Evolutionary conservation across 1,139 yeast genomes (phyloP).

Genomic region (Debaryomyces psychrophilus): DNA sequence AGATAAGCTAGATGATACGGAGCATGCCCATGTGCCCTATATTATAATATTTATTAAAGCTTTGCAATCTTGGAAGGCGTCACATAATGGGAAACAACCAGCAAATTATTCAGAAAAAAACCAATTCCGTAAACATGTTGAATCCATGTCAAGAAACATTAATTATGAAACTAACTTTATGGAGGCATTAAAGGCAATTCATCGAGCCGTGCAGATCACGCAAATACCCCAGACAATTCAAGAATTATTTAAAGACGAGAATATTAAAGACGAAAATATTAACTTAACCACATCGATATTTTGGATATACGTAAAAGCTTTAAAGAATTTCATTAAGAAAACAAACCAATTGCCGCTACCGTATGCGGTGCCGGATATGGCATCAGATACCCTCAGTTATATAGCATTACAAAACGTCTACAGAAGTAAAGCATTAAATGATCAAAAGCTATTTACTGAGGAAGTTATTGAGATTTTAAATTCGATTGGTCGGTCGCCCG

Average conservation of each 20-base stretch:
- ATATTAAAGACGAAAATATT: slow-evolving; percentile 21
- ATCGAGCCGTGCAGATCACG: slow-evolving; percentile 50
- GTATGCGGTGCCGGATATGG: slow-evolving; percentile 89
- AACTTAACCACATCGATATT: slow-evolving; percentile 39
- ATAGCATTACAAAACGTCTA: slow-evolving; percentile 61
- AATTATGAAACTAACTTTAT: slow-evolving; percentile 61
- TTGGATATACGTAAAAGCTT: slow-evolving; percentile 64
- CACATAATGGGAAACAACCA: slow-evolving; percentile 43
- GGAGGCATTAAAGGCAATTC: slow-evolving; percentile 66
- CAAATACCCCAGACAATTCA: slow-evolving; percentile 42
- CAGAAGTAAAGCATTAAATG: slow-evolving; percentile 56
- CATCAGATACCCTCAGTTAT: slow-evolving; percentile 69
- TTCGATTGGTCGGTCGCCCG: slow-evolving; percentile 24
- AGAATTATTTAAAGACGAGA: slow-evolving; percentile 33
- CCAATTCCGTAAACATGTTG: slow-evolving; percentile 47
- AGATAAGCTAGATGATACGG: slow-evolving; percentile 47
- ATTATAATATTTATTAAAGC: slow-evolving; percentile 66
- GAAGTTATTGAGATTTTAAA: slow-evolving; percentile 33
- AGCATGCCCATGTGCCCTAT: slow-evolving; percentile 75
- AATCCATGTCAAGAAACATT: slow-evolving; percentile 38
- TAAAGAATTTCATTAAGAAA: slow-evolving; percentile 50
- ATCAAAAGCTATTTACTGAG: slow-evolving; percentile 42
- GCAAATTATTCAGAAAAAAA: slow-evolving; percentile 48
- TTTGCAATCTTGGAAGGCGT: slow-evolving; percentile 45
- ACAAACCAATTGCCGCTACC: slow-evolving; percentile 63